Conservation (phyloP, 257 asterid genomes). For the Solanum megistacrolobum region DNA sequence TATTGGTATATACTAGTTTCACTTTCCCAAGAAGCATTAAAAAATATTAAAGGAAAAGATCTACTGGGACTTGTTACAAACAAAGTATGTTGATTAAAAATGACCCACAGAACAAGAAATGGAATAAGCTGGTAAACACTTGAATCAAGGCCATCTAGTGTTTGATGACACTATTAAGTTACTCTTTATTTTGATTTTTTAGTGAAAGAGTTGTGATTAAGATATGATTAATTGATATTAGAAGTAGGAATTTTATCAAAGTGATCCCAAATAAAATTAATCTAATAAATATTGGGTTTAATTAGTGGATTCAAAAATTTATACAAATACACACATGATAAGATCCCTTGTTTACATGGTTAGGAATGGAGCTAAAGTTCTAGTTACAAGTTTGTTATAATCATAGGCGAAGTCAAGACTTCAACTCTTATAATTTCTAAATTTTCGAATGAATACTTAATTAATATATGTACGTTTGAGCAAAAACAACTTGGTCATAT, state of each 20-base stretch:
- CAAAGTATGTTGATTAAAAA: not conserved
- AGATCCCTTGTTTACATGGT: not conserved
- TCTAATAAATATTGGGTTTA: not conserved
- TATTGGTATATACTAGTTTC: not conserved
- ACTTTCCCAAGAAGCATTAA: not conserved
- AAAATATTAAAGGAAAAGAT: not conserved
- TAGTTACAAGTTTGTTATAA: not conserved
- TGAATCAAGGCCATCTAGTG: not conserved
- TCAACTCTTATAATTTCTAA: not conserved
- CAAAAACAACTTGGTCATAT: not conserved
- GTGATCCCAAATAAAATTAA: not conserved
- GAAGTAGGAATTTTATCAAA: not conserved
- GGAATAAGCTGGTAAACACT: not conserved
- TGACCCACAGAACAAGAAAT: not conserved
- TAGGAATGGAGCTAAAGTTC: not conserved
- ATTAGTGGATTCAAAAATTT: not conserved
- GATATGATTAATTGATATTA: not conserved
- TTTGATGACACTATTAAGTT: not conserved
- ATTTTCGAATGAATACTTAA: not conserved
- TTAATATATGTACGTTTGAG: not conserved
- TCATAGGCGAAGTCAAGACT: not conserved
- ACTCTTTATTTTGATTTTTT: not conserved
- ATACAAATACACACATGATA: not conserved
- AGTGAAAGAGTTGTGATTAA: not conserved
- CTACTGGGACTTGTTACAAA: not conserved